Percentiles rank a stretch among this genome's conserved stretches.
phyloP scores from a whole-genome alignment of 2,329 filamentous ascomycete species.

The Aspergillus awamori region DNA sequence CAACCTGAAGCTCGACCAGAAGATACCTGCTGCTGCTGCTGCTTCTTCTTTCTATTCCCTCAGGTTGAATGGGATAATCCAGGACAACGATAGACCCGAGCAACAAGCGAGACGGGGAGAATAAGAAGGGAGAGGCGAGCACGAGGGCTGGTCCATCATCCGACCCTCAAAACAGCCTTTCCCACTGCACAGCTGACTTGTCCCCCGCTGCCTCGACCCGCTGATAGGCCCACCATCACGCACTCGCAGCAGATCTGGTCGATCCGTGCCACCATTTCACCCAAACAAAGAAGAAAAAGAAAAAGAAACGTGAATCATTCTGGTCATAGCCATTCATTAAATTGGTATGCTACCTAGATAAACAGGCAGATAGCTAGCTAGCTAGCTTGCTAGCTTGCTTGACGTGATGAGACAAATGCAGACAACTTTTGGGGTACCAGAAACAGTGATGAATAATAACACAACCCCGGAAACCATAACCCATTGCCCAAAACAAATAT shows the following conservation, averaged over 20 bases:
- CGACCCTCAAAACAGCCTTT: not conserved
- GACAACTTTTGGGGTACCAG: conserved; percentile 1
- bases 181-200: not conserved
- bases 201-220: not conserved
- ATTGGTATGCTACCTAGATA: conserved; percentile 5
- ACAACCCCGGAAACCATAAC: conserved; percentile 5
- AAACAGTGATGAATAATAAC: conserved; percentile 1
- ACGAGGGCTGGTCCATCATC: conserved; percentile 2
- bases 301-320: conserved; percentile 6
- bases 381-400: not conserved
- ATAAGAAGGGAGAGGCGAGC: not conserved
- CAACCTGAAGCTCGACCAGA: no score
- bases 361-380: not conserved
- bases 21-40: no score
- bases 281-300: not conserved
- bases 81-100: not conserved
- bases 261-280: not conserved
- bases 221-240: not conserved
- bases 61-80: not conserved
- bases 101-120: not conserved
- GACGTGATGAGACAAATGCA: not conserved
- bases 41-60: not conserved
- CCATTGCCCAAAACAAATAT: not conserved
- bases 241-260: conserved; percentile 4
- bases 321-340: conserved; percentile 13